Percentiles rank a stretch among this genome's conserved stretches.
These are phyloP conservation scores for Cladophialophora yegresii DNA, from an alignment of 2,329 filamentous ascomycete genomes.

Conservation along the genomic window DNA sequence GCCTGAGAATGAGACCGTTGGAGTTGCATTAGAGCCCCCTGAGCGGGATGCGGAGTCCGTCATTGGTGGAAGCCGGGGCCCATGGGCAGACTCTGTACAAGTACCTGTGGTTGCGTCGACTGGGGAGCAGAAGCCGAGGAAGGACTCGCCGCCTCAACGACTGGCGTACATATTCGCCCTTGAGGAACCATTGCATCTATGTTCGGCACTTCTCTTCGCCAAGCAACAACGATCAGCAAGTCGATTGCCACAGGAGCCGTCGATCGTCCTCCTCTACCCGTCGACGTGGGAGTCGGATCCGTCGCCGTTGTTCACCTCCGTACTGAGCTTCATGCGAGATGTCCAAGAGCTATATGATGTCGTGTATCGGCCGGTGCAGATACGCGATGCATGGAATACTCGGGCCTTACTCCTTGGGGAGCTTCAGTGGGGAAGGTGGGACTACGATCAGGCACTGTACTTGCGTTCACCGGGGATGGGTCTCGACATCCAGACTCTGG, in stretches of 20 bases:
- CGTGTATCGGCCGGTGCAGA: constrained; percentile 37
- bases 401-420: constrained; percentile 34
- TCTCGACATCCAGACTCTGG: constrained; percentile 44
- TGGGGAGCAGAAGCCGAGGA: not conserved
- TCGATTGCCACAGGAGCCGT: constrained; percentile 43
- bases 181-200: constrained; percentile 48
- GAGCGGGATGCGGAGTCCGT: constrained; percentile 12
- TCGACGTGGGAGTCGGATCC: constrained; percentile 45
- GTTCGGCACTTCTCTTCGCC: constrained; percentile 50
- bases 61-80: not conserved
- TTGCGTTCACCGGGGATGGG: constrained; percentile 47
- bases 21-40: constrained; percentile 11
- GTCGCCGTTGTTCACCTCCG: constrained; percentile 33
- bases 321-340: constrained; percentile 44
- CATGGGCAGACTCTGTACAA: constrained; percentile 8
- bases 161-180: constrained; percentile 48
- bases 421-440: constrained; percentile 32
- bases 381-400: constrained; percentile 25
- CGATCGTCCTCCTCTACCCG: constrained; percentile 52
- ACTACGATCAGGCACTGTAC: constrained; percentile 49
- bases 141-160: constrained; percentile 6
- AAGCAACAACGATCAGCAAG: constrained; percentile 37
- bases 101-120: constrained; percentile 6
- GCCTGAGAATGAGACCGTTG: constrained; percentile 24
- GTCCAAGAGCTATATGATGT: constrained; percentile 46